phyloP scores from a whole-genome alignment of 1,139 yeast genomes.

The Debaryomyces sp. region DNA sequence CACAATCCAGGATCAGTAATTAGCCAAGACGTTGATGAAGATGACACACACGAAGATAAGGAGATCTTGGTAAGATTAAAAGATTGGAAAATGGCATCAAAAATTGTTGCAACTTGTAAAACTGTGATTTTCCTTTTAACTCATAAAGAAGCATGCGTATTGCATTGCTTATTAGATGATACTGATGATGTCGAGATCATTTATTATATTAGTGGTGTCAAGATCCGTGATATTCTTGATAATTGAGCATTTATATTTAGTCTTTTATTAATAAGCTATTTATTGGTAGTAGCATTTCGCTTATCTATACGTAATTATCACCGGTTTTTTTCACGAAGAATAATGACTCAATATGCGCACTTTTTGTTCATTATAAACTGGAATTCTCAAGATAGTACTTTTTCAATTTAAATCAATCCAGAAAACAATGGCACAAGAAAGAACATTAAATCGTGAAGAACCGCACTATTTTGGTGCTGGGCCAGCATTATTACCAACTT shows the following conservation, averaged over 20 bases:
- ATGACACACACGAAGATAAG: conserved; percentile 30
- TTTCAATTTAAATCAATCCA: not conserved
- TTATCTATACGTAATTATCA: not conserved
- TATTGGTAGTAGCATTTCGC: not conserved
- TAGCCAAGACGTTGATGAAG: conserved; percentile 17
- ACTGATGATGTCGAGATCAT: conserved; percentile 57
- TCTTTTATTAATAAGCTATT: not conserved
- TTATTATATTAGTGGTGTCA: conserved; percentile 50
- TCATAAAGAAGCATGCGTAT: conserved; percentile 52
- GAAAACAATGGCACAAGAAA: conserved; percentile 2
- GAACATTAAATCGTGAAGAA: conserved; percentile 59
- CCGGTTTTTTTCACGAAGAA: not conserved
- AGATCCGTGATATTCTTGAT: conserved; percentile 12
- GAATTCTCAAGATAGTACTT: not conserved
- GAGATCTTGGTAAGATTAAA: conserved; percentile 48
- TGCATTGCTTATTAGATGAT: conserved; percentile 61
- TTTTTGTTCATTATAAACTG: not conserved
- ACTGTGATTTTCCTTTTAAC: conserved; percentile 55
- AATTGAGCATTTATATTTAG: not conserved
- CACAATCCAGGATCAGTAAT: conserved; percentile 9
- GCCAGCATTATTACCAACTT: conserved; percentile 87
- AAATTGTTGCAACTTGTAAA: conserved; percentile 55
- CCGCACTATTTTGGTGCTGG: conserved; percentile 96
- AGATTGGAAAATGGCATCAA: conserved; percentile 63
- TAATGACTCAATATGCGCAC: conserved; percentile 1